A percentile compares a stretch with the other conserved stretches of the same genome.
Conservation (phyloP, 306 rosid genomes). For the Senna siamea region DNA sequence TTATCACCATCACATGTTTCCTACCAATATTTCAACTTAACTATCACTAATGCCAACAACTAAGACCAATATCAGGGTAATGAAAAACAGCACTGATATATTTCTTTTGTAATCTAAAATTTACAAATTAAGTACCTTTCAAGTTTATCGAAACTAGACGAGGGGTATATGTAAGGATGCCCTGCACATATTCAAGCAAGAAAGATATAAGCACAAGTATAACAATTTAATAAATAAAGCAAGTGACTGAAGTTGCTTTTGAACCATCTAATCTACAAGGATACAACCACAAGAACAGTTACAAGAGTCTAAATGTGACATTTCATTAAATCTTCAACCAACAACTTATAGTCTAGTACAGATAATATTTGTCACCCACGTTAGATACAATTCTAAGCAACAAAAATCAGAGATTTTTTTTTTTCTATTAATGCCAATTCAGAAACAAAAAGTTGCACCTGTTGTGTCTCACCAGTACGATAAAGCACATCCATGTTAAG, state of each 20-base stretch:
- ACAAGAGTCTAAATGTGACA: slow-evolving; percentile 31
- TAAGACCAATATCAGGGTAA: slow-evolving; percentile 26
- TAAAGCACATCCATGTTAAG: slow-evolving; percentile 87
- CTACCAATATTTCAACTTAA: slow-evolving; percentile 4
- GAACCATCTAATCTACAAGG: not conserved
- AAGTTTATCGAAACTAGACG: slow-evolving; percentile 80
- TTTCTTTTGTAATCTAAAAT: slow-evolving; percentile 8
- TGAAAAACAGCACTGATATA: slow-evolving; percentile 9
- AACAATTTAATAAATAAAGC: not conserved
- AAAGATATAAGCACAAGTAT: slow-evolving; percentile 23
- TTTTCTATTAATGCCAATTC: slow-evolving; percentile 12
- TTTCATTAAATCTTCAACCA: slow-evolving; percentile 7
- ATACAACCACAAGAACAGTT: not conserved
- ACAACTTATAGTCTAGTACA: not conserved
- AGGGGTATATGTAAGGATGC: slow-evolving; percentile 73
- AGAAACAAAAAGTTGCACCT: slow-evolving; percentile 53
- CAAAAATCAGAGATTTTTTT: not conserved
- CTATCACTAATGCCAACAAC: slow-evolving; percentile 21
- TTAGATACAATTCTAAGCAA: not conserved
- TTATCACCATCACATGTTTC: not conserved
- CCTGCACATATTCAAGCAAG: slow-evolving; percentile 58
- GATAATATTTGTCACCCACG: not conserved
- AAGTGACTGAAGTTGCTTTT: not conserved
- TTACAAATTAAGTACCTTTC: slow-evolving; percentile 61
- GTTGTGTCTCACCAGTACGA: slow-evolving; percentile 84